These are phyloP conservation scores for Rhizopogon vulgaris DNA, from an alignment of 768 basidiomycete species.

Conservation along the genomic window DNA sequence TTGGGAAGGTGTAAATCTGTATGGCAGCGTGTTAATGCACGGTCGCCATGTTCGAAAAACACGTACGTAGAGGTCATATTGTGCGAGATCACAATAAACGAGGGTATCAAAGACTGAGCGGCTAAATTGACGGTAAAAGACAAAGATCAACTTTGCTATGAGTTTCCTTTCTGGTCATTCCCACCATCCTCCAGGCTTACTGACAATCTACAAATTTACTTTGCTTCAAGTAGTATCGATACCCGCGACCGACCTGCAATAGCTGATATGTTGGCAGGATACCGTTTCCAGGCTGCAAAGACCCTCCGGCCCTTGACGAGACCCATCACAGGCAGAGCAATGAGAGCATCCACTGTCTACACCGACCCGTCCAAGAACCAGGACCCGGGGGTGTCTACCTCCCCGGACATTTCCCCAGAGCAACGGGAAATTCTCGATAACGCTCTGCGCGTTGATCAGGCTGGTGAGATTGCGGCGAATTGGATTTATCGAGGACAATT, in stretches of 20 bases:
- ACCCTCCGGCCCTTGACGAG: not conserved
- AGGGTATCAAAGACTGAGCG: not conserved
- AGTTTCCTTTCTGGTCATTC: not conserved
- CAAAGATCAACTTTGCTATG: not conserved
- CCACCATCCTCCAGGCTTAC: not conserved
- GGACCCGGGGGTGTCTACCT: constrained; percentile 41
- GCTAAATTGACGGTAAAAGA: not conserved
- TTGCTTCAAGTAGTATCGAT: not conserved
- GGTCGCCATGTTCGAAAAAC: not conserved
- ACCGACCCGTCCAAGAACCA: constrained; percentile 28
- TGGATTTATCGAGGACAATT: constrained; percentile 92
- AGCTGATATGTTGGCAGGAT: not conserved
- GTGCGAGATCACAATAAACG: not conserved
- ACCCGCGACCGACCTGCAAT: not conserved
- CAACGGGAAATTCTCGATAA: constrained; percentile 51
- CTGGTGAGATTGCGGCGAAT: constrained; percentile 93
- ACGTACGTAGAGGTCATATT: not conserved
- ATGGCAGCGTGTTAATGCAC: not conserved
- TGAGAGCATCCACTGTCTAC: constrained; percentile 43
- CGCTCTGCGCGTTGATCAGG: constrained; percentile 89
- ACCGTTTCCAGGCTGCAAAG: not conserved
- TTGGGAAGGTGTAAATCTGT: constrained; percentile 53
- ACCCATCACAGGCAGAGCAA: constrained; percentile 6
- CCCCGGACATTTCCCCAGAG: constrained; percentile 48
- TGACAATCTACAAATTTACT: too few species aligned